Base-by-base conservation (phyloP, 75 land plant species). In the Isoetes taiwanensis region DNA sequence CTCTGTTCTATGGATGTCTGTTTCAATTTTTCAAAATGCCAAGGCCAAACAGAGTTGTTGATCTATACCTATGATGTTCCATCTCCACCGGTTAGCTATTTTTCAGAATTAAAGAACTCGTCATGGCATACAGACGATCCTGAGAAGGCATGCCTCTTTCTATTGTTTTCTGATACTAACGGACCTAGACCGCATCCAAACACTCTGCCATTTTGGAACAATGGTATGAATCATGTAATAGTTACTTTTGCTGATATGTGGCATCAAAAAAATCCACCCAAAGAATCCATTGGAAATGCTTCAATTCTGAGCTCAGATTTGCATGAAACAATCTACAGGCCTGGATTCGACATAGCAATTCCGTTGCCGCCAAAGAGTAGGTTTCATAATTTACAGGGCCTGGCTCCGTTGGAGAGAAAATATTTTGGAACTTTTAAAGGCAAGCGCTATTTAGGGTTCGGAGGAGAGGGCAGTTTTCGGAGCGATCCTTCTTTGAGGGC, bases 1-100 rank as follows among this genome's bases (percentile, higher is more conserved):
- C 52, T 33, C 54, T 66, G 69, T 63, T 59, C 65, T 41, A 58
- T 66, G 65, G 69, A 60, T 48, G 65, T 33, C 0, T 66, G 69
- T 63, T 66, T 66, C 65, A 59, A 66, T 42, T 66, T 66, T 55
- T 32, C 40, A 17, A 52, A 63, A 10, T 66, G 69, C n/a, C 31
- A 56, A 6, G 27, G 3, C 9, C 41, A 23, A 12, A n/a, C 30
- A 33, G 19, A 57, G 30, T 56, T 65, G n/a, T 34, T 59, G 23
- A 53, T 66, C 2, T 66, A 56, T 55, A 43, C 20, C 35, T 66
- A 66, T 63, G 41, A 66, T 5, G 64, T 14, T 11, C 69, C 60
- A 0, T 52, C 20, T 29, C 54, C 64, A 38, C 66, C 54, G 1
- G 52, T 59, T 24, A 41, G 43, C 28, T 66, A 66, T 32, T 29